Base-by-base conservation (phyloP, 192 early-diverging fungal species). In the Umbelopsis sp. region DNA sequence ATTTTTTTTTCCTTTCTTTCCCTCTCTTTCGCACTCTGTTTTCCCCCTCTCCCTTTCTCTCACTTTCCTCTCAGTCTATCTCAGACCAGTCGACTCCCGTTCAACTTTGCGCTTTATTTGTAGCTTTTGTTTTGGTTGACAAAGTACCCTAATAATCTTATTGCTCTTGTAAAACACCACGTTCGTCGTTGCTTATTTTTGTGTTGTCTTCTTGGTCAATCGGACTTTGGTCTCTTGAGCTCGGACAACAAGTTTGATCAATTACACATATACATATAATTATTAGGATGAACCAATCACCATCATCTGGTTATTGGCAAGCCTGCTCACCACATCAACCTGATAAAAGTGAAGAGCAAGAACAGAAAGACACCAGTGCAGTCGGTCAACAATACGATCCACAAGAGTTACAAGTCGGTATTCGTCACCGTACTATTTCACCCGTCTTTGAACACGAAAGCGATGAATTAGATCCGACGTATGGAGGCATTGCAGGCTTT, bases 401-500 rank as follows among this genome's bases (percentile, higher is more conserved):
- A 11, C 55, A 61, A 8, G 25, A 61, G 12, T 0, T 61, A 16
- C 55, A 61, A 61, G 55, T 35, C 27, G 27, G 55, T 25, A 25
- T 61, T 61, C 55, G 55, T 3, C 55, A 61, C n/a, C 55, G 55
- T 15, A 61, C 55, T 6, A 37, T 61, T 61, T 61, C 55, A 11
- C 55, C 55, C 11, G 25, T 35, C 4, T 18, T 35, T 13, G 55
- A 61, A 18, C 55, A 61, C 16, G 67, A 69, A 13, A 46, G 53
- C 21, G 68, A 70, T 35, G 74, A 75, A 16, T 25, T 70, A 2
- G 64, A 71, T 48, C 67, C 66, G 6, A 23, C 64, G 11, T 68
- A 73, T 44, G 45, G 71, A 33, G 76, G 76, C 33, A 66, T 78
- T 46, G 76, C 76, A 53, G 76, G 76, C 30, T 78, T 78, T 78